Percentiles rank a stretch among this genome's conserved stretches.
Evolutionary conservation across 805 yeast species (phyloP).

Genomic region (Pichia pseudocactophila): DNA sequence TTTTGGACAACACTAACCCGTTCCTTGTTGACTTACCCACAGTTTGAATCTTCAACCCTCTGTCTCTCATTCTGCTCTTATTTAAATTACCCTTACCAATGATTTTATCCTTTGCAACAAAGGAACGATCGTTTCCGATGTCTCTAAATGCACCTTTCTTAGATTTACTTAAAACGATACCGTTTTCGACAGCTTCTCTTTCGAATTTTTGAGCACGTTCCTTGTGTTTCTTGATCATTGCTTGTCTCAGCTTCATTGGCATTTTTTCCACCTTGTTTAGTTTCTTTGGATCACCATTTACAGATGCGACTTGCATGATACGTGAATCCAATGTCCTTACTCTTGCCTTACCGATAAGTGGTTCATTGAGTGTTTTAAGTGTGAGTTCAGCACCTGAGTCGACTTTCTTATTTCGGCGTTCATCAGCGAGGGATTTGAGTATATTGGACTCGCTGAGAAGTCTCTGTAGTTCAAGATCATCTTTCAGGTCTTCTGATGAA

Average conservation of each 20-base stretch:
- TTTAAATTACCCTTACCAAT: conserved; percentile 39
- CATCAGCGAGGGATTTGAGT: conserved; percentile 26
- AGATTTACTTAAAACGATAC: conserved; percentile 71
- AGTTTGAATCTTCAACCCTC: conserved; percentile 69
- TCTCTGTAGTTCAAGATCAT: conserved; percentile 62
- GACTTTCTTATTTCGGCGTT: conserved; percentile 22
- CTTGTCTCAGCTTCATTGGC: conserved; percentile 85
- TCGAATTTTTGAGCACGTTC: conserved; percentile 50
- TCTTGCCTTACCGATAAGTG: conserved; percentile 62
- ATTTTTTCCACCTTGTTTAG: conserved; percentile 54
- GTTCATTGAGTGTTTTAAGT: conserved; percentile 51
- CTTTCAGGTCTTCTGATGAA: conserved; percentile 32
- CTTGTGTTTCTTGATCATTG: conserved; percentile 57
- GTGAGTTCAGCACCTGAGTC: conserved; percentile 65
- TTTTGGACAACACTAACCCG: conserved; percentile 63
- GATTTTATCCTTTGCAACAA: conserved; percentile 40
- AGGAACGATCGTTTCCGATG: conserved; percentile 41
- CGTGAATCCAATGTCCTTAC: conserved; percentile 54
- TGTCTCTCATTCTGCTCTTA: conserved; percentile 41
- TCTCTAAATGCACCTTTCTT: conserved; percentile 59
- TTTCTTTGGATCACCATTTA: conserved; percentile 31
- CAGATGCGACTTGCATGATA: conserved; percentile 38
- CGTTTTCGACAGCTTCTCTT: conserved; percentile 79
- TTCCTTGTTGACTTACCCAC: conserved; percentile 73
- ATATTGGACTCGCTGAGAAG: conserved; percentile 67